A percentile compares a stretch with the other conserved stretches of the same genome.
Conservation (phyloP, 2,329 filamentous ascomycete genomes). For the Microsporum audouinii region DNA sequence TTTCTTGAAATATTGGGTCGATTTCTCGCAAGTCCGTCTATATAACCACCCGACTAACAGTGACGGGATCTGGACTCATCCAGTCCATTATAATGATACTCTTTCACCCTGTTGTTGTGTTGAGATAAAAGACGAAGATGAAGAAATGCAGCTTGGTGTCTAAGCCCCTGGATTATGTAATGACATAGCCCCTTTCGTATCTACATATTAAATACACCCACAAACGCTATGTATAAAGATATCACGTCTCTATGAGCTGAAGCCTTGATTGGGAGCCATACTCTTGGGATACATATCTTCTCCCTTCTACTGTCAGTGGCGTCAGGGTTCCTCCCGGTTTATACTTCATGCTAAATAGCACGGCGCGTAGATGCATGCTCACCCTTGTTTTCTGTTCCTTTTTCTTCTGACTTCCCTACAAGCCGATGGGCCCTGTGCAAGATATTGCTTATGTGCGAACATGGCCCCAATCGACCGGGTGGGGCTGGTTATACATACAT, state of each 20-base stretch:
- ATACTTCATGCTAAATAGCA: background rate
- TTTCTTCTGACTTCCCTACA: background rate
- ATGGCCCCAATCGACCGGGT: background rate
- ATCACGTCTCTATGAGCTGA: background rate
- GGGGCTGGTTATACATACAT: no score
- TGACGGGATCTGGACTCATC: no score
- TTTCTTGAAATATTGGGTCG: background rate
- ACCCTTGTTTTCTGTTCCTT: background rate
- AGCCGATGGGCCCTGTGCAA: background rate
- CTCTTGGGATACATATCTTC: background rate
- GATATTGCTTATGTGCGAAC: background rate
- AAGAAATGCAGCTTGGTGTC: background rate
- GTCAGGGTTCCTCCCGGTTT: background rate
- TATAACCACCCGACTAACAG: background rate
- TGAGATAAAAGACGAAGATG: background rate
- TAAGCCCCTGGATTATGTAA: background rate
- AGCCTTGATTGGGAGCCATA: background rate
- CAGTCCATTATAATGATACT: no score
- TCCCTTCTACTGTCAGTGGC: background rate
- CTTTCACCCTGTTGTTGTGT: background rate
- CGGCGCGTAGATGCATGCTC: background rate
- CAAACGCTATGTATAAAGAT: background rate
- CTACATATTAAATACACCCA: background rate
- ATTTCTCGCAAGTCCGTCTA: background rate
- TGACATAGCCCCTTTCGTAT: background rate